phyloP scores from a whole-genome alignment of 2,329 filamentous ascomycete species.

The Phaeosphaeriaceae sp. region DNA sequence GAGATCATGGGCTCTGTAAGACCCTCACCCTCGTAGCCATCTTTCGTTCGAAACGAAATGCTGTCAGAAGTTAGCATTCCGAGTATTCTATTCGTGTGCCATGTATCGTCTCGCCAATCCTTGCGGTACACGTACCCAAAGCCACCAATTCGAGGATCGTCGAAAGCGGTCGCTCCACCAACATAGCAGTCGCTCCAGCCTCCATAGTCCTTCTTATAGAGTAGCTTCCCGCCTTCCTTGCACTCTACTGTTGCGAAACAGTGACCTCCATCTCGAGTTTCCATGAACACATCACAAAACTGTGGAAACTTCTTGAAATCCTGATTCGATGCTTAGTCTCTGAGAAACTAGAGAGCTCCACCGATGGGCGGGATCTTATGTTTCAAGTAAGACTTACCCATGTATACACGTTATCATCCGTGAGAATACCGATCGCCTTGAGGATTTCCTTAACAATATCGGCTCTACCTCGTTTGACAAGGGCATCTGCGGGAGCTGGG shows the following conservation, averaged over 20 bases:
- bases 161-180: background rate
- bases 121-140: background rate
- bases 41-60: too few species aligned
- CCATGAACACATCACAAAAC: background rate
- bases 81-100: background rate
- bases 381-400: background rate
- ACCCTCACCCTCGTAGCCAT: background rate
- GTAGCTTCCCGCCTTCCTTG: background rate
- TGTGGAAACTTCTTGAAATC: background rate
- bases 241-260: background rate
- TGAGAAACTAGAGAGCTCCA: background rate
- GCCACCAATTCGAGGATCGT: background rate
- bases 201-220: background rate
- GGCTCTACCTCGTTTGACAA: background rate
- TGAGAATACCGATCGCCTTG: background rate
- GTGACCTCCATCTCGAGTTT: background rate
- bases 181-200: background rate
- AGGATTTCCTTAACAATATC: background rate
- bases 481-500: background rate
- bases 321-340: background rate
- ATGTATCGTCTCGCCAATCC: too few species aligned
- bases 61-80: background rate
- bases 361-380: background rate
- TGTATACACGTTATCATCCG: background rate
- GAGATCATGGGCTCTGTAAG: background rate